These are phyloP conservation scores for Ustilago nuda DNA, from an alignment of 1,284 basidiomycete species.

Conservation along the genomic window DNA sequence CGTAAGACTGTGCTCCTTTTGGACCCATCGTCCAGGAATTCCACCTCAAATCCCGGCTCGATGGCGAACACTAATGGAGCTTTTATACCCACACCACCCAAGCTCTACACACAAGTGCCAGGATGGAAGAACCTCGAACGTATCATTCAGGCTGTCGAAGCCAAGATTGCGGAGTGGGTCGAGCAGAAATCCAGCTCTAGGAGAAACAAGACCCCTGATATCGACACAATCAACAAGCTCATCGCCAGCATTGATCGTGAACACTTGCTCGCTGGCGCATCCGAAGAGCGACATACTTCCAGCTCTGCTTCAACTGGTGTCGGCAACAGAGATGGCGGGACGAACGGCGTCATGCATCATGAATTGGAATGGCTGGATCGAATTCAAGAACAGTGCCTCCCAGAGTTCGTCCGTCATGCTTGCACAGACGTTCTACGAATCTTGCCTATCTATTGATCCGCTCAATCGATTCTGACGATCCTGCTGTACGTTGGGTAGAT, in stretches of 20 bases:
- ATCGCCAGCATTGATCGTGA: slow-evolving; percentile 55
- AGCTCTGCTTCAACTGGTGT: not conserved
- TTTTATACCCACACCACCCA: slow-evolving; percentile 23
- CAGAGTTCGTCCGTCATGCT: slow-evolving; percentile 42
- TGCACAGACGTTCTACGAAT: slow-evolving; percentile 47
- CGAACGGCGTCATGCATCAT: slow-evolving; percentile 19
- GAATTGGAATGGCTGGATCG: slow-evolving; percentile 52
- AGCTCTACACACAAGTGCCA: slow-evolving; percentile 33
- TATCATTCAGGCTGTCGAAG: slow-evolving; percentile 50
- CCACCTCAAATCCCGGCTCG: not conserved
- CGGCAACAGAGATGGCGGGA: not conserved
- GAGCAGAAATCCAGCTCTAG: slow-evolving; percentile 32
- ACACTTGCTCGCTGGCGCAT: slow-evolving; percentile 44
- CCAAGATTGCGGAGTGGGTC: slow-evolving; percentile 44
- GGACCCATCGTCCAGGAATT: slow-evolving; percentile 16
- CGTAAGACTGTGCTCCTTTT: slow-evolving; percentile 32
- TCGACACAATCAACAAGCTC: slow-evolving; percentile 42
- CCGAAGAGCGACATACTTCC: slow-evolving; percentile 17
- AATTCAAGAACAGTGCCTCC: slow-evolving; percentile 49
- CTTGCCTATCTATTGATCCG: slow-evolving; percentile 37
- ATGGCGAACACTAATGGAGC: not conserved
- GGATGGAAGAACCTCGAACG: slow-evolving; percentile 49
- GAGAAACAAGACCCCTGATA: slow-evolving; percentile 35
- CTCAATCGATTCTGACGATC: too few relatives aligned
- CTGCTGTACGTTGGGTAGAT: not conserved